Evolutionary conservation across 169 alveolate genomes (phyloP), one percentile per base, ranked within the genome.

Genomic region (Eimeria tenella): DNA sequence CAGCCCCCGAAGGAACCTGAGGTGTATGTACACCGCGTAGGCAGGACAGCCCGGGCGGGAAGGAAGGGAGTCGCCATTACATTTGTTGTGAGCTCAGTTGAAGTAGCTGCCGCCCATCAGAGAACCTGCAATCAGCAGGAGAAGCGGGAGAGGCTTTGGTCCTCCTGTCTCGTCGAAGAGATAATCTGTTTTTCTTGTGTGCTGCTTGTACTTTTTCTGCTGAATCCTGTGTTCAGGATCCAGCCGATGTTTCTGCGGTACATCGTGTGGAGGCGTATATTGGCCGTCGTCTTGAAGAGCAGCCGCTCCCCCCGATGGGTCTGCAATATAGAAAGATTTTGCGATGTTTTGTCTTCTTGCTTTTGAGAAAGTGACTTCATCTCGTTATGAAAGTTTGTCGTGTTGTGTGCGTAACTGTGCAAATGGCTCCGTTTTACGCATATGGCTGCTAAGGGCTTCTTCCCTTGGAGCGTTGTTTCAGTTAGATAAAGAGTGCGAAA

Each of bases 11-110:
- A 97, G 88, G 96, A 97, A 31, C 96, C 98, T 7, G 98, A 97
- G 82, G 99, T 97, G 94, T 99, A 99, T 96, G 97, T 98, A 4
- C 99, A 99, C 96, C 96, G 99, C 71, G 98, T 99, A 13, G 99
- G 99, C 65, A 95, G 99, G 93, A 99, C 99, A 5, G 99, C 99
- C 6, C 96, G 99, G 95, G 99, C 99, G 13, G 99, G 99, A 71
- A 98, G 98, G 90, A 96, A 98, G 68, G 99, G 99, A 15, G 49
- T 94, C 74, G 96, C 96, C 31, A 23, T 94, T 19, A 84, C 96
- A 1, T 94, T 94, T 55, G 87, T 84, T 83, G 94, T 91, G 86
- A 75, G 86, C 21, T 75, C 68, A 31, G 42, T 31, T 31, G 42
- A 31, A 31, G 42, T 2, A 31, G 42, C 42, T 31, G 42, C 42